A percentile compares a stretch with the other conserved stretches of the same genome.
Conservation (phyloP, 305 asterid species). For the Plantago coronopus region DNA sequence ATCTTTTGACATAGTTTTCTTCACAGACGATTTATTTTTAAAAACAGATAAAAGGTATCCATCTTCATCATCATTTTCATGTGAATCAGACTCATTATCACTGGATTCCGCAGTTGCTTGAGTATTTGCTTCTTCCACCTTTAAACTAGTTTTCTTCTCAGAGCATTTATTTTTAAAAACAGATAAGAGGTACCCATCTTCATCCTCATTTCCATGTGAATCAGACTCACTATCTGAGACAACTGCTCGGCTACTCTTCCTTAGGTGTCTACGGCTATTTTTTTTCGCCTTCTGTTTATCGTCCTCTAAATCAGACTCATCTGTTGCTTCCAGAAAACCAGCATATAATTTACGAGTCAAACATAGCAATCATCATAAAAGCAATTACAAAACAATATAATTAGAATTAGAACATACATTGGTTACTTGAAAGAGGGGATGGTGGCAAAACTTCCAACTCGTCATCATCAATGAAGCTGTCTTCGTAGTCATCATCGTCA, state of each 20-base stretch:
- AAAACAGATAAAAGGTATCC: too few relatives aligned
- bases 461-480: constrained; percentile 67
- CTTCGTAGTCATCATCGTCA: constrained; percentile 68
- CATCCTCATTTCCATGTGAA: too few relatives aligned
- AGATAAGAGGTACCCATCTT: too few relatives aligned
- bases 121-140: too few relatives aligned
- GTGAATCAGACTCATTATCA: too few relatives aligned
- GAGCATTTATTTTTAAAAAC: too few relatives aligned
- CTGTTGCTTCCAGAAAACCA: constrained; percentile 25
- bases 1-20: constrained; percentile 27
- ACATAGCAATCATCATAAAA: neutral
- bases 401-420: constrained; percentile 39
- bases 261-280: constrained; percentile 29
- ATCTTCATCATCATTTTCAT: too few relatives aligned
- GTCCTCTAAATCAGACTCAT: constrained; percentile 22
- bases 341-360: neutral
- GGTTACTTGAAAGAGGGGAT: constrained; percentile 40
- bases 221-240: too few relatives aligned
- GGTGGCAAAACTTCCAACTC: constrained; percentile 32
- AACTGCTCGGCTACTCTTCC: constrained; percentile 27
- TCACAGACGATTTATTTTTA: too few relatives aligned
- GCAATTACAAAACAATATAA: neutral
- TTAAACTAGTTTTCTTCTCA: too few relatives aligned
- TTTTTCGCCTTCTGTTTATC: constrained; percentile 27
- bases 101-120: too few relatives aligned